Evolutionary conservation across 805 yeast species (phyloP).

Genomic region (Phaffomyces opuntiae): DNA sequence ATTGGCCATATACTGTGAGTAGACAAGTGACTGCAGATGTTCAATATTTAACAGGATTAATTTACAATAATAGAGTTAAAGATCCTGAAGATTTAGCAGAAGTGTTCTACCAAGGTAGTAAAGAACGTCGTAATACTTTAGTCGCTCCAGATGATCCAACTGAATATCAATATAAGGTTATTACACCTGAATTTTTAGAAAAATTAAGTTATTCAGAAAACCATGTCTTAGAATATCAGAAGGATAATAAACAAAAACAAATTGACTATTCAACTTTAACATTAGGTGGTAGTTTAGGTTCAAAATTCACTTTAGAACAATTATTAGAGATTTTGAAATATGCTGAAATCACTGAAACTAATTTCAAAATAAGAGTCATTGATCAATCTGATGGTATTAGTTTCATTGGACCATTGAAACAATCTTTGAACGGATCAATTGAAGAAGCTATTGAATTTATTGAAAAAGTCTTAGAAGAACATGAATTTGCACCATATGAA

Average conservation of each 20-base stretch:
- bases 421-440: slow-evolving; percentile 11
- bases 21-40: slow-evolving; percentile 51
- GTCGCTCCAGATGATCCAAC: slow-evolving; percentile 42
- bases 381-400: slow-evolving; percentile 20
- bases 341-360: slow-evolving; percentile 19
- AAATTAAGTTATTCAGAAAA: slow-evolving; percentile 1
- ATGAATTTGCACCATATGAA: slow-evolving; percentile 10
- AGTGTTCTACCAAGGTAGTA: slow-evolving; percentile 36
- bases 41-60: slow-evolving; percentile 19
- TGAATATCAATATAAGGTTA: slow-evolving; percentile 24
- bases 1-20: slow-evolving; percentile 51
- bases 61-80: slow-evolving; percentile 19
- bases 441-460: slow-evolving; percentile 11
- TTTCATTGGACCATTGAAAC: slow-evolving; percentile 15
- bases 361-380: slow-evolving; percentile 33
- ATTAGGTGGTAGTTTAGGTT: slow-evolving; percentile 51
- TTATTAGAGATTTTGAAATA: slow-evolving; percentile 29
- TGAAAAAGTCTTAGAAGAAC: slow-evolving; percentile 6
- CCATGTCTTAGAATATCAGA: slow-evolving; percentile 19
- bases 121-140: slow-evolving; percentile 37
- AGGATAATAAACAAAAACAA: slow-evolving; percentile 4
- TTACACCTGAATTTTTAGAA: slow-evolving; percentile 12
- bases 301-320: slow-evolving; percentile 34
- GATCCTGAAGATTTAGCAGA: slow-evolving; percentile 26
- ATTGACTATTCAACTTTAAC: slow-evolving; percentile 37